Evolutionary conservation across 2,329 filamentous ascomycete species (phyloP).

Genomic region (Aspergillus nomiae): DNA sequence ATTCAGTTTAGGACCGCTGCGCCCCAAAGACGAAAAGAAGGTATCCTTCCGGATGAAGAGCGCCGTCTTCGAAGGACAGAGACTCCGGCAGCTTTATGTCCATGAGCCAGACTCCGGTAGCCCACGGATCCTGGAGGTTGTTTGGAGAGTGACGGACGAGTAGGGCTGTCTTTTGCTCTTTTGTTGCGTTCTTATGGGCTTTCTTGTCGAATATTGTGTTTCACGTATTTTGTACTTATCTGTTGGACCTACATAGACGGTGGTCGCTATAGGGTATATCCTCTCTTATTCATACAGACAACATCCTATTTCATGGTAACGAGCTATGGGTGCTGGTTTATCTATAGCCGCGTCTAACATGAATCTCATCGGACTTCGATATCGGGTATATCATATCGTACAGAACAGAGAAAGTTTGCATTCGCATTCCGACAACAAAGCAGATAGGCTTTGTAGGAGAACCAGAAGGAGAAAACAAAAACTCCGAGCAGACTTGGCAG

Average conservation of each 20-base stretch:
- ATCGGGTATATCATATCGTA: too few species aligned
- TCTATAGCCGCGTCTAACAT: too few species aligned
- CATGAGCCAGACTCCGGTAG: neutral
- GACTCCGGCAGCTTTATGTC: constrained; percentile 1
- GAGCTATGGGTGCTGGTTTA: too few species aligned
- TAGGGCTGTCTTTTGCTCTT: neutral
- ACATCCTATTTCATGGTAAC: too few species aligned
- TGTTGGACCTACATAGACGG: neutral
- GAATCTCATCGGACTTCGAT: too few species aligned
- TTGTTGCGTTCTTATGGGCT: too few species aligned
- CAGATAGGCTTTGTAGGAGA: too few species aligned
- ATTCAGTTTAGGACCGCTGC: constrained; percentile 47
- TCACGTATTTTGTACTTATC: neutral
- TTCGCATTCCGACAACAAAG: too few species aligned
- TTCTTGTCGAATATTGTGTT: neutral
- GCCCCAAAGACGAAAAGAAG: constrained; percentile 3
- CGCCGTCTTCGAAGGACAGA: neutral
- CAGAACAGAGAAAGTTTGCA: too few species aligned
- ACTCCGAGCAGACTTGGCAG: too few species aligned
- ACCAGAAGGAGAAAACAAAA: too few species aligned
- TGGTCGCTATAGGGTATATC: neutral
- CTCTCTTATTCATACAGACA: neutral
- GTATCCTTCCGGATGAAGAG: neutral
- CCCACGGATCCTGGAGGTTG: constrained; percentile 1
- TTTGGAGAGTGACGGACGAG: neutral